Evolutionary conservation across 176 grass and related monocot species (phyloP).

Genomic region (Aegilops speltoides): DNA sequence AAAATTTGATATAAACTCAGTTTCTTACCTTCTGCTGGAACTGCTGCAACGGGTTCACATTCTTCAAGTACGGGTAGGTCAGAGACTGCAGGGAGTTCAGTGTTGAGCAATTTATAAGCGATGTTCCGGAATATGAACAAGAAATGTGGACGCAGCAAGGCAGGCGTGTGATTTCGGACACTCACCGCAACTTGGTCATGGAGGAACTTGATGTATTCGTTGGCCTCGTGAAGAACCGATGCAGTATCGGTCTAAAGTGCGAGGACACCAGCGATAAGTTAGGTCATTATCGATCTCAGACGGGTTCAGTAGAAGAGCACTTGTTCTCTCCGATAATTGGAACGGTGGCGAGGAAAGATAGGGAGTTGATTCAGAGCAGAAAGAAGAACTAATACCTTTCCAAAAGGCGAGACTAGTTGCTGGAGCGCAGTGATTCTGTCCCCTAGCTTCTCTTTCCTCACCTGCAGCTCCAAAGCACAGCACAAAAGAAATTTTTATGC

Average conservation of each 20-base stretch:
- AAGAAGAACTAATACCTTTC: slow-evolving; percentile 81
- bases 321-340: slow-evolving; percentile 24
- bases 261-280: slow-evolving; percentile 26
- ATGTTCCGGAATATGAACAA: not conserved
- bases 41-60: slow-evolving; percentile 56
- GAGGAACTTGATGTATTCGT: slow-evolving; percentile 97
- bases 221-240: slow-evolving; percentile 98
- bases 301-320: slow-evolving; percentile 23
- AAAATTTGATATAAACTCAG: not conserved
- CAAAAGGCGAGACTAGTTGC: slow-evolving; percentile 99
- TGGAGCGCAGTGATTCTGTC: slow-evolving; percentile 99
- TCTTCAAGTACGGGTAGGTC: slow-evolving; percentile 87
- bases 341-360: slow-evolving; percentile 15
- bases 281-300: slow-evolving; percentile 42
- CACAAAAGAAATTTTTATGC: slow-evolving; percentile 30
- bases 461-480: slow-evolving; percentile 53
- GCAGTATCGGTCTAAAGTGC: slow-evolving; percentile 89
- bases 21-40: slow-evolving; percentile 65
- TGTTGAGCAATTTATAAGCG: not conserved
- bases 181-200: slow-evolving; percentile 96
- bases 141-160: not conserved
- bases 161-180: slow-evolving; percentile 8
- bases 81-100: slow-evolving; percentile 50
- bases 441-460: slow-evolving; percentile 99
- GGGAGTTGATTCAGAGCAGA: slow-evolving; percentile 31